Conservation (phyloP, 2,329 filamentous ascomycete genomes). For the Cladorrhinum sp. region DNA sequence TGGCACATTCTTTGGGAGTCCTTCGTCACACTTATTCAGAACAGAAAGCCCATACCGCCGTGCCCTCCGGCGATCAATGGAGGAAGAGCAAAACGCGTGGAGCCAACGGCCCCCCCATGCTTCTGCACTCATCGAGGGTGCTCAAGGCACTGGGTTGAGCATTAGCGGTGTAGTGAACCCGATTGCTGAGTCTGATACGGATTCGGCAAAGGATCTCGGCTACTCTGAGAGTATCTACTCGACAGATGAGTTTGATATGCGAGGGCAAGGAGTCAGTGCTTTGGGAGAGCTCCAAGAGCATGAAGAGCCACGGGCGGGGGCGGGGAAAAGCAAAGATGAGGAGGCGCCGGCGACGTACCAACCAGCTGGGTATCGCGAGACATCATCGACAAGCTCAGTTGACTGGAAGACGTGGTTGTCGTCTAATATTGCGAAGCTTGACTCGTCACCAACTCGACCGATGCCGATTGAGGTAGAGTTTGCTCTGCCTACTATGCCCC, state of each 20-base stretch:
- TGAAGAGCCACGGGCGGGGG: neutral
- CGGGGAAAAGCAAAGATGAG: neutral
- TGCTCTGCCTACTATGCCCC: constrained; percentile 26
- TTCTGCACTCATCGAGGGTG: neutral
- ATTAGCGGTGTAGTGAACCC: neutral
- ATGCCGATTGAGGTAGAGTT: constrained; percentile 29
- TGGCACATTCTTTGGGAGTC: constrained; percentile 52
- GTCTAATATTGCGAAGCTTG: constrained; percentile 37
- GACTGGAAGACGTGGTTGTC: constrained; percentile 43
- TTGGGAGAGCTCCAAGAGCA: neutral
- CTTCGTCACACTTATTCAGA: constrained; percentile 50
- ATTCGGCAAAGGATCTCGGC: constrained; percentile 36
- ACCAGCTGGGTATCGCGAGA: constrained; percentile 33
- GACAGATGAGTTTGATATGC: constrained; percentile 23
- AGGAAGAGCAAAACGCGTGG: constrained; percentile 31
- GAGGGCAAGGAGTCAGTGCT: neutral
- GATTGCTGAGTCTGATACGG: constrained; percentile 31
- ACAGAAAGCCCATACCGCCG: constrained; percentile 56
- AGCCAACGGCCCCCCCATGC: constrained; percentile 1
- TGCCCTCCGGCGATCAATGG: constrained; percentile 47
- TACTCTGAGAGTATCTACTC: constrained; percentile 54
- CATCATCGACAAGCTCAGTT: constrained; percentile 45
- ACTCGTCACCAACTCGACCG: constrained; percentile 24
- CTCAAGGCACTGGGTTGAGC: neutral
- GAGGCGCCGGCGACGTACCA: constrained; percentile 31